phyloP scores from a whole-genome alignment of 208 protist genomes.

The Trypanosoma boissoni region DNA sequence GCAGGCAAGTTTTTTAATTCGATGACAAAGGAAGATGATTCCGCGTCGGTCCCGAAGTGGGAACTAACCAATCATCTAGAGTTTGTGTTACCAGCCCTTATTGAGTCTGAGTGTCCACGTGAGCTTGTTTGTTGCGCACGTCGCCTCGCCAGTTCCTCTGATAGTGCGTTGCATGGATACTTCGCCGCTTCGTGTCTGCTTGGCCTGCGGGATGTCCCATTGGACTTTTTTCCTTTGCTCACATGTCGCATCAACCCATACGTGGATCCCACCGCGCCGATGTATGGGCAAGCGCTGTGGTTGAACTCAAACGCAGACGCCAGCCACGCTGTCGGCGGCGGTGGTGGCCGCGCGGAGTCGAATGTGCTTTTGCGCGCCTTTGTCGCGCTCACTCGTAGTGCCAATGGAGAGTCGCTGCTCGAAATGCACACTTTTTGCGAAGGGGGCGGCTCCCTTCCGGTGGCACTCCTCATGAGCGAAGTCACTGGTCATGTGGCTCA shows the following conservation, averaged over 20 bases:
- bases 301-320: too few species aligned
- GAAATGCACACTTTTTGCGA: constrained; percentile 17
- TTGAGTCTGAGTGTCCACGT: constrained; percentile 3
- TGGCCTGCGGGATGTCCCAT: constrained; percentile 5
- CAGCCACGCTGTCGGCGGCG: too few species aligned
- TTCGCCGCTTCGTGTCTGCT: background rate
- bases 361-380: background rate
- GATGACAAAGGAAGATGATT: background rate
- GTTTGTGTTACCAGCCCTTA: constrained; percentile 13
- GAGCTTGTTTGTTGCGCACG: constrained; percentile 15
- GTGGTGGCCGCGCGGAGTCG: background rate
- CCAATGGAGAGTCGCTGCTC: background rate
- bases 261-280: background rate
- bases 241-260: constrained; percentile 11
- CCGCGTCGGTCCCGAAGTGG: background rate
- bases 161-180: background rate
- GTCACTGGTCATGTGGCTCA: background rate
- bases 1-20: background rate
- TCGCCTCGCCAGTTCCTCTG: background rate
- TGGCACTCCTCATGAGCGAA: constrained; percentile 4
- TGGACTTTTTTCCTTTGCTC: constrained; percentile 18
- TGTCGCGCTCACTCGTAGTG: background rate
- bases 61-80: background rate
- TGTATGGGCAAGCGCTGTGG: constrained; percentile 18
- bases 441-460: constrained; percentile 4